Base-by-base conservation (phyloP, 768 basidiomycete species). In the Phlebiopsis gigantea region DNA sequence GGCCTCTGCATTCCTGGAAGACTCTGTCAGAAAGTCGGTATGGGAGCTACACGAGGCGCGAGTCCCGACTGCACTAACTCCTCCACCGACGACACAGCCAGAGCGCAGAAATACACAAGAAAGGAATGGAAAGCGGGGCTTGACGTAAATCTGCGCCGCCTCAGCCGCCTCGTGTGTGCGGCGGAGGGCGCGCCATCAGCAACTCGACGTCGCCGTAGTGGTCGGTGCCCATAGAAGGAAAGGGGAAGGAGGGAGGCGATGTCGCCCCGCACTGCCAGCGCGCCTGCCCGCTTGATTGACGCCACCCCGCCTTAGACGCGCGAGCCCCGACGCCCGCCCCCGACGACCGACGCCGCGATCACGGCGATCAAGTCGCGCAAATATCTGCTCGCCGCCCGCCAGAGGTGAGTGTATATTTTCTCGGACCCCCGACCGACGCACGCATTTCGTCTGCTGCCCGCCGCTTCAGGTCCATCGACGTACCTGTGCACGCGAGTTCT, bases 1-100 rank as follows among this genome's bases (percentile, higher is more conserved):
- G 55, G 31, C 55, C 43, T 25, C 29, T 56, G 21, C 55, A 50
- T 50, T 41, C 47, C 17, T 29, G 17, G 47, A 50, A 56, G 2
- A 7, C 19, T 43, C 41, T 7, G 8, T 56, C 26, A 12, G 55
- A 56, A 56, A 8, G 46, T 46, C 44, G 54, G 22, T n/a, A 21
- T 4, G 30, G 39, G 34, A 39, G 24, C 31, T 3, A 30, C 46
- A 24, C 26, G 55, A 56, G 39, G 55, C 55, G 30, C 28, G n/a
- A 17, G 46, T 31, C 55, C 17, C 26, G 41, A 24, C 29, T 26
- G n/a, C 12, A 22, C 19, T 10, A 41, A 34, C n/a, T n/a, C n/a
- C 44, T 17, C n/a, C 24, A 46, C 14, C 31, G 46, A 22, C 34
- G 6, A 29, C 55, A 56, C 55, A 56, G 55, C 47, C 26, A 49